Evolutionary conservation across 2,329 filamentous ascomycete species (phyloP).

Genomic region (Trichoderma sp.): DNA sequence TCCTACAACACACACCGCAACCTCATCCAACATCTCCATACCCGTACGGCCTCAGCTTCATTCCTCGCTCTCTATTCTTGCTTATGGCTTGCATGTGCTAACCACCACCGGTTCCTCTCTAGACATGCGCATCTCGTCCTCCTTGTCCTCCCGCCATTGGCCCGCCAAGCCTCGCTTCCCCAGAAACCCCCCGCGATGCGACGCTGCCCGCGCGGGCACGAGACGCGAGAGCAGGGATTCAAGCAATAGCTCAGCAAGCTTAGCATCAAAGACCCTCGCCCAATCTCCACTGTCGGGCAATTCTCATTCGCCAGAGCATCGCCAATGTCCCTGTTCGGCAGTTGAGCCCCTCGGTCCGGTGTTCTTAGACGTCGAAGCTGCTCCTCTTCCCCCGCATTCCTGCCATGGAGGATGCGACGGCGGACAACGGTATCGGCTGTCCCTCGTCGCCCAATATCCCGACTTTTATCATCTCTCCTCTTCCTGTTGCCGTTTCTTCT

Average conservation of each 20-base stretch:
- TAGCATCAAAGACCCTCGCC: background rate
- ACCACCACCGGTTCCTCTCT: too few species aligned
- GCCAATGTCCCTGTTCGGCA: slow-evolving; percentile 3
- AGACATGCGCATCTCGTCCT: too few species aligned
- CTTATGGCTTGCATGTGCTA: too few species aligned
- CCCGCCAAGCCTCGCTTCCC: background rate
- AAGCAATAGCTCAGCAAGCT: background rate
- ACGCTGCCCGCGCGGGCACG: slow-evolving; percentile 11
- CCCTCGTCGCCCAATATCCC: background rate
- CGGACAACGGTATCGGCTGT: background rate
- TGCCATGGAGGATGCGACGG: background rate
- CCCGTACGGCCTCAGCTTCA: too few species aligned
- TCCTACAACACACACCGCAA: too few species aligned
- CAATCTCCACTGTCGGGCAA: slow-evolving; percentile 2
- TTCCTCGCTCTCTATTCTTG: too few species aligned
- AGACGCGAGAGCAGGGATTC: slow-evolving; percentile 13
- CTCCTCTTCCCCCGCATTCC: slow-evolving; percentile 13
- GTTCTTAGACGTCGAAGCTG: background rate
- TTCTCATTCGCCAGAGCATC: slow-evolving; percentile 7
- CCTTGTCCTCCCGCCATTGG: background rate
- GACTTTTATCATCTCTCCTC: background rate
- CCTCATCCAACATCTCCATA: too few species aligned
- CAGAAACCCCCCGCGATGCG: background rate
- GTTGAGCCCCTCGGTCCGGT: slow-evolving; percentile 10
- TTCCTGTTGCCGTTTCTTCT: background rate